phyloP scores from a whole-genome alignment of 1,139 yeast species.

The Hemisphaericaspora xylofermentans region DNA sequence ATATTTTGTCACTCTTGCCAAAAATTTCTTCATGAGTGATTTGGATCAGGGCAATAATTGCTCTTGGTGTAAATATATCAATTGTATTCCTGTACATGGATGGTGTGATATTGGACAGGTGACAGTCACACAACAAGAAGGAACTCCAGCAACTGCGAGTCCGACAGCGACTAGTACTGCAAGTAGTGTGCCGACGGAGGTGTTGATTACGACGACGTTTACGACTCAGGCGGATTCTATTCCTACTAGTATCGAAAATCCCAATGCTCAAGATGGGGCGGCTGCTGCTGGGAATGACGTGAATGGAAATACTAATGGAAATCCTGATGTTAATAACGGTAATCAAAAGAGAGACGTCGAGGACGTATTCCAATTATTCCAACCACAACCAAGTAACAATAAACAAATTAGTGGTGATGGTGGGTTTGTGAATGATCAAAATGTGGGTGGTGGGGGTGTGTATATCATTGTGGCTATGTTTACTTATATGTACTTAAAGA shows the following conservation, averaged over 20 bases:
- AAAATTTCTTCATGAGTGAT: slow-evolving; percentile 48
- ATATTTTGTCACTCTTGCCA: slow-evolving; percentile 50
- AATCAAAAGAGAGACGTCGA: slow-evolving; percentile 4
- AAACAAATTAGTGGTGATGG: neutral
- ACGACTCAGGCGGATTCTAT: slow-evolving; percentile 10
- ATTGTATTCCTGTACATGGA: slow-evolving; percentile 68
- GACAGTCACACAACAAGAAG: slow-evolving; percentile 18
- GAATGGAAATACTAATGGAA: too few species aligned
- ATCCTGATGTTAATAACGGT: slow-evolving; percentile 2
- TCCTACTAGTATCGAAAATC: slow-evolving; percentile 14
- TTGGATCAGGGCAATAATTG: slow-evolving; percentile 42
- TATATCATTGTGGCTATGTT: slow-evolving; percentile 17
- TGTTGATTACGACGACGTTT: slow-evolving; percentile 9
- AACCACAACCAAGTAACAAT: neutral
- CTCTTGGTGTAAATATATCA: slow-evolving; percentile 71
- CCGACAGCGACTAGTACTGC: slow-evolving; percentile 5
- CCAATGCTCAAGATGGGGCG: slow-evolving; percentile 2
- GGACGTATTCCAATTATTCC: slow-evolving; percentile 1
- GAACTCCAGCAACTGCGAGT: slow-evolving; percentile 9
- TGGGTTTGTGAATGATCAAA: slow-evolving; percentile 7
- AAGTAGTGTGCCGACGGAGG: slow-evolving; percentile 8
- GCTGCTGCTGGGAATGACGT: too few species aligned
- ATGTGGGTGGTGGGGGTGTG: slow-evolving; percentile 15
- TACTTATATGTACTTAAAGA: slow-evolving; percentile 15
- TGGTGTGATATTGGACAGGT: slow-evolving; percentile 70